Percentiles rank a stretch among this genome's conserved stretches.
Conservation (phyloP, 306 rosid genomes). For the Cucurbita pepo region DNA sequence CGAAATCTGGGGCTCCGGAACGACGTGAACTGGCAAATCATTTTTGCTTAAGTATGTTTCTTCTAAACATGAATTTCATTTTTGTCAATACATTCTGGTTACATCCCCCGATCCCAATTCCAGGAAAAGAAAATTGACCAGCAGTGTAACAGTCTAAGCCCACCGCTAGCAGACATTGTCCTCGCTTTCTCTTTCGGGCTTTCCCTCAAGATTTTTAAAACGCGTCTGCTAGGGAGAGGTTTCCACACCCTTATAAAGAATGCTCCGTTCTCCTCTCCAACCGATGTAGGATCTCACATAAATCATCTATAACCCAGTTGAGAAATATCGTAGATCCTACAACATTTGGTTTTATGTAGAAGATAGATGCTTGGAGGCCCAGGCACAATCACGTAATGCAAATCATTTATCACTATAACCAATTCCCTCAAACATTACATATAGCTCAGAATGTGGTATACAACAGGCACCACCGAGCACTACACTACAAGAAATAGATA, state of each 20-base stretch:
- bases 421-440: neutral
- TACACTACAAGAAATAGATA: neutral
- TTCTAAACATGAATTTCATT: neutral
- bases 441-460: neutral
- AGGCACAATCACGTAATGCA: neutral
- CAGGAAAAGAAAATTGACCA: neutral
- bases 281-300: too few relatives aligned
- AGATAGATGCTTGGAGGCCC: neutral
- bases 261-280: too few relatives aligned
- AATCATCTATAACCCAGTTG: neutral
- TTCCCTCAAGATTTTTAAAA: too few relatives aligned
- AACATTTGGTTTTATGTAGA: neutral
- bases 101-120: neutral
- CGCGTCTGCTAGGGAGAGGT: too few relatives aligned
- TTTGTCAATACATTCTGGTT: neutral
- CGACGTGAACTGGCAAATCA: neutral
- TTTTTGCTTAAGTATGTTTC: neutral
- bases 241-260: too few relatives aligned
- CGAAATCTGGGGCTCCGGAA: neutral
- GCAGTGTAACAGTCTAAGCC: neutral
- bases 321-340: neutral
- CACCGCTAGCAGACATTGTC: too few relatives aligned
- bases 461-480: neutral
- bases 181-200: too few relatives aligned
- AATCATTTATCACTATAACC: neutral